Conservation (phyloP, 257 asterid genomes). For the Prunella vulgaris region DNA sequence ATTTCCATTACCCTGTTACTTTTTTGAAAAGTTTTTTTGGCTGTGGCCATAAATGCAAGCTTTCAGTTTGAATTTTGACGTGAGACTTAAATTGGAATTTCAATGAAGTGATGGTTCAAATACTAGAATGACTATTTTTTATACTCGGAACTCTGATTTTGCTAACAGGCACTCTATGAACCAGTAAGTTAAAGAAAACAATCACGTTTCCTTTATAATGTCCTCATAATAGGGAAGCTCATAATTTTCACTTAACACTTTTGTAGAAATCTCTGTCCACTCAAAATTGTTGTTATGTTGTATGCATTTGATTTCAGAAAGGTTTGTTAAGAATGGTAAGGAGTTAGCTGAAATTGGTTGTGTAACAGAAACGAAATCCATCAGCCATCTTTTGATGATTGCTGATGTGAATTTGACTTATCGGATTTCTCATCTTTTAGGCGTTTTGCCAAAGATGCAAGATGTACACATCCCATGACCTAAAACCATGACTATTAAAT, state of each 20-base stretch:
- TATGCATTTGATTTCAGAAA: background rate
- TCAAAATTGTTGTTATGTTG: conserved; percentile 4
- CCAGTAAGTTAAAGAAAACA: background rate
- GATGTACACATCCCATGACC: background rate
- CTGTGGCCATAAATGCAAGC: background rate
- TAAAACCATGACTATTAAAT: background rate
- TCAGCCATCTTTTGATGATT: background rate
- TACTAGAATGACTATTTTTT: background rate
- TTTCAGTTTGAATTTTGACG: background rate
- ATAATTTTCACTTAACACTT: background rate
- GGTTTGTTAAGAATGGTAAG: background rate
- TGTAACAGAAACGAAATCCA: background rate
- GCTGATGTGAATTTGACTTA: conserved; percentile 11
- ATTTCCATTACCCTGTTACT: background rate
- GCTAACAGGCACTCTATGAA: background rate
- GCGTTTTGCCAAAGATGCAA: background rate
- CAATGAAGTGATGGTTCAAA: background rate
- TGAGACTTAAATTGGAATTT: background rate
- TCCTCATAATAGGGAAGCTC: conserved; percentile 3
- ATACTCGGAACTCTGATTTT: background rate
- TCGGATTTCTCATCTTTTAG: background rate
- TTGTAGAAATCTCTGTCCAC: background rate
- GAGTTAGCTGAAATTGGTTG: background rate
- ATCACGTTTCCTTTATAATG: background rate
- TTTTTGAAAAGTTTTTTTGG: background rate